Evolutionary conservation across 192 early-diverging fungal species (phyloP), one percentile per base, ranked within the genome.

Genomic region (Mortierella antarctica): DNA sequence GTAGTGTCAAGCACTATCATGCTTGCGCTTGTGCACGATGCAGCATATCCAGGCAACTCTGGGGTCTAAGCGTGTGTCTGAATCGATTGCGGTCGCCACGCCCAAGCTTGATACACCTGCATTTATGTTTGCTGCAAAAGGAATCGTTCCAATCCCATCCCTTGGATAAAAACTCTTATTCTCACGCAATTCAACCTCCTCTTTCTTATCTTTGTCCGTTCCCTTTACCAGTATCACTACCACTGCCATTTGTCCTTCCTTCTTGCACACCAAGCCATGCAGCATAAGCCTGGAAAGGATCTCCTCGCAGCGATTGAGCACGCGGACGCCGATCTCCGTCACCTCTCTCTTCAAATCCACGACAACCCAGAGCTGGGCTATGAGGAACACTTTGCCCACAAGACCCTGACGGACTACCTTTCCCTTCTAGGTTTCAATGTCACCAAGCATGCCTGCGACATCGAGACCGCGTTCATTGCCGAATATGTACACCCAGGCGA

Each of bases 391-490:
- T 67, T 82, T 39, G 93, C 94, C 6, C 86, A 88, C 73, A 75
- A 82, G 10, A 62, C 86, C 6, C 83, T 95, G 52, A 88, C 91
- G 0, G 82, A 91, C 31, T 94, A 87, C 67, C 77, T 95, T 11
- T 82, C 86, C 55, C 47, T 67, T 12, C 60, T 88, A 23, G 92
- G 90, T 1, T 94, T 92, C 68, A 51, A 72, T 12, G 84, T 94
- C 13, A 86, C 85, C 10, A 82, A 79, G 18, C 72, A 88, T 9
- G 89, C 87, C 7, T 89, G 78, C 71, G 89, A 84, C 2, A 73
- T 95, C 42, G 77, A 85, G 48, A 95, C 94, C 0, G 91, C 92
- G 1, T 95, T 95, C 65, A 76, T 91, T 20, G 91, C 93, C 21
- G 89, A 91, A 44, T 93, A 88, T 65, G 67, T 68, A 10, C 75